Percentiles rank a stretch among this genome's conserved stretches.
These are phyloP conservation scores for Eimeria praecox DNA, from an alignment of 169 alveolate genomes.

Conservation along the genomic window DNA sequence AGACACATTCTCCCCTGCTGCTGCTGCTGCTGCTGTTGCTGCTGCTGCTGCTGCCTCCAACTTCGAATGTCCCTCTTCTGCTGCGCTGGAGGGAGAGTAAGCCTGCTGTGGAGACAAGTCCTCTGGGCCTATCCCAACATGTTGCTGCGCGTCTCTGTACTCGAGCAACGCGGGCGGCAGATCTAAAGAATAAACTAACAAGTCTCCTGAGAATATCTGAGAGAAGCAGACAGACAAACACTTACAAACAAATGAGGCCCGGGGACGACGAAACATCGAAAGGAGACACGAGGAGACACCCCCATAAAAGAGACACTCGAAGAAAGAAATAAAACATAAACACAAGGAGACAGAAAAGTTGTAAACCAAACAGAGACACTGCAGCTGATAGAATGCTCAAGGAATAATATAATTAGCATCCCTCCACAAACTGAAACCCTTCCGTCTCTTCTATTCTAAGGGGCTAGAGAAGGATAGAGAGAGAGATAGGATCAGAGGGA, in stretches of 20 bases:
- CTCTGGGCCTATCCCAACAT: not conserved
- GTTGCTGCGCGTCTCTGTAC: slow-evolving; percentile 16
- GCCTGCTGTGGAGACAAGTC: slow-evolving; percentile 22
- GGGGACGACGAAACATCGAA: too few species aligned
- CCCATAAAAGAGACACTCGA: not conserved
- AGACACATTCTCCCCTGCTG: slow-evolving; percentile 11
- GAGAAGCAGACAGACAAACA: not conserved
- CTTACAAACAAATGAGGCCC: too few species aligned
- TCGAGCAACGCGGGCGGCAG: not conserved
- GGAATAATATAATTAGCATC: too few species aligned
- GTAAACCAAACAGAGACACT: not conserved
- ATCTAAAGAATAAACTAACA: slow-evolving; percentile 3
- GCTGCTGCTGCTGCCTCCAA: not conserved
- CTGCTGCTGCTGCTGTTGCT: slow-evolving; percentile 1
- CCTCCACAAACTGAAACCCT: too few species aligned
- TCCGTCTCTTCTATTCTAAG: too few species aligned
- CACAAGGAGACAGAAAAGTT: not conserved
- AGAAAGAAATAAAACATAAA: not conserved
- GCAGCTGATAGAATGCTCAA: too few species aligned
- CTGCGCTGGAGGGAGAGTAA: not conserved
- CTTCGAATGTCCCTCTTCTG: not conserved
- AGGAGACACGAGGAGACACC: not conserved
- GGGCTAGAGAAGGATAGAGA: too few species aligned
- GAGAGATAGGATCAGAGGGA: too few species aligned
- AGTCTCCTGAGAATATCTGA: slow-evolving; percentile 4